phyloP scores from a whole-genome alignment of 164 flowering plant genomes.

The Annona squamosa region DNA sequence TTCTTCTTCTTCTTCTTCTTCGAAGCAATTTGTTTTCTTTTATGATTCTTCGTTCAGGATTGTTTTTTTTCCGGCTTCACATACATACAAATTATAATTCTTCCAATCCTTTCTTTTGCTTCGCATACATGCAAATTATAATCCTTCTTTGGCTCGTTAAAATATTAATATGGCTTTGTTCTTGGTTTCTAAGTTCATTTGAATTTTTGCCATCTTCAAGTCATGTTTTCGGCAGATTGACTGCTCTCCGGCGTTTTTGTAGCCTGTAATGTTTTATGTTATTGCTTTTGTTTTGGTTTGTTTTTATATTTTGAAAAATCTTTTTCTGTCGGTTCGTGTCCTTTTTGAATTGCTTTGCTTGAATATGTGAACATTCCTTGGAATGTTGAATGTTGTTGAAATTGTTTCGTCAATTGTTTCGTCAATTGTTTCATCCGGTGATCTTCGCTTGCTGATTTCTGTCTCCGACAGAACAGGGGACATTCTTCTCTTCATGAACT shows the following conservation, averaged over 20 bases:
- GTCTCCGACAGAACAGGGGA: neutral
- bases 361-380: neutral
- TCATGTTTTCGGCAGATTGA: neutral
- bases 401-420: neutral
- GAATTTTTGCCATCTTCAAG: neutral
- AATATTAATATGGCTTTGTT: too few relatives aligned
- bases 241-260: too few relatives aligned
- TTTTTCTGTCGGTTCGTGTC: neutral
- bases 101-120: neutral
- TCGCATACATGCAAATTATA: neutral
- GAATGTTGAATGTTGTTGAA: neutral
- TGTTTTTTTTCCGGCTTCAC: neutral
- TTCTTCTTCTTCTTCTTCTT: constrained; percentile 1
- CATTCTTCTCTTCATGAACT: neutral
- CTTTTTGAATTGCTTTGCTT: neutral
- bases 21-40: neutral
- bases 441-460: neutral
- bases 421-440: neutral
- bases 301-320: neutral
- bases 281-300: too few relatives aligned
- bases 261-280: too few relatives aligned
- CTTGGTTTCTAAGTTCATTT: neutral
- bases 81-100: neutral
- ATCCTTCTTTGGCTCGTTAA: too few relatives aligned
- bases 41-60: neutral